These are phyloP conservation scores for Saccharomycopsis fermentans DNA, from an alignment of 805 yeast genomes.

Conservation along the genomic window DNA sequence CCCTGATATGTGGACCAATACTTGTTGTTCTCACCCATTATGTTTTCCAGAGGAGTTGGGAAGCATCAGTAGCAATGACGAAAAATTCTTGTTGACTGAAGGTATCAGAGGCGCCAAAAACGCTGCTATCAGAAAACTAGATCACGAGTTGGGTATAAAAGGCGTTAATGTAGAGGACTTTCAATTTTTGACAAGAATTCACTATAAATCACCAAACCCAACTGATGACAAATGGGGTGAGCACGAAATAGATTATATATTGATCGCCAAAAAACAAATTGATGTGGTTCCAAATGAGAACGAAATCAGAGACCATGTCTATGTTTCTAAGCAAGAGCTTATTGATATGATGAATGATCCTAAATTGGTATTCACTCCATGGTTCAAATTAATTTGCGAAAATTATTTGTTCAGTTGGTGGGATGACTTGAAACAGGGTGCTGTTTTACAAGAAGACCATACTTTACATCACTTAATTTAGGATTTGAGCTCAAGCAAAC, in stretches of 20 bases:
- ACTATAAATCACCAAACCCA: constrained; percentile 77
- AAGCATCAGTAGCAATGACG: constrained; percentile 25
- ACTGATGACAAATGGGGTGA: constrained; percentile 87
- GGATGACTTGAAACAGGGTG: constrained; percentile 57
- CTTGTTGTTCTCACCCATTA: constrained; percentile 97
- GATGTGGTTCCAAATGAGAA: constrained; percentile 53
- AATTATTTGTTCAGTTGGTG: constrained; percentile 91
- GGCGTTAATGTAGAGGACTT: constrained; percentile 57
- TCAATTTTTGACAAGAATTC: constrained; percentile 84
- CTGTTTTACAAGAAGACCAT: constrained; percentile 34
- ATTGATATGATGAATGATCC: constrained; percentile 66
- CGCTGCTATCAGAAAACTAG: constrained; percentile 88
- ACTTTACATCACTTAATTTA: constrained; percentile 24
- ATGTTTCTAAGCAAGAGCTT: constrained; percentile 60
- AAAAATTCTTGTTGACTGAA: constrained; percentile 30
- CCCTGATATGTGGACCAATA: constrained; percentile 96
- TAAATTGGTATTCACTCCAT: constrained; percentile 78
- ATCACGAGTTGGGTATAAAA: constrained; percentile 85
- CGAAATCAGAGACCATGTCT: constrained; percentile 75
- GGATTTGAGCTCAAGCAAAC: not conserved
- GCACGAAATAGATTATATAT: constrained; percentile 92
- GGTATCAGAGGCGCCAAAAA: constrained; percentile 70
- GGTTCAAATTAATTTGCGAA: constrained; percentile 96
- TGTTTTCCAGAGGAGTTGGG: constrained; percentile 80
- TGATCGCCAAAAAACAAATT: constrained; percentile 46